Evolutionary conservation across 257 asterid genomes (phyloP).

Genomic region (Solanum commersonii): DNA sequence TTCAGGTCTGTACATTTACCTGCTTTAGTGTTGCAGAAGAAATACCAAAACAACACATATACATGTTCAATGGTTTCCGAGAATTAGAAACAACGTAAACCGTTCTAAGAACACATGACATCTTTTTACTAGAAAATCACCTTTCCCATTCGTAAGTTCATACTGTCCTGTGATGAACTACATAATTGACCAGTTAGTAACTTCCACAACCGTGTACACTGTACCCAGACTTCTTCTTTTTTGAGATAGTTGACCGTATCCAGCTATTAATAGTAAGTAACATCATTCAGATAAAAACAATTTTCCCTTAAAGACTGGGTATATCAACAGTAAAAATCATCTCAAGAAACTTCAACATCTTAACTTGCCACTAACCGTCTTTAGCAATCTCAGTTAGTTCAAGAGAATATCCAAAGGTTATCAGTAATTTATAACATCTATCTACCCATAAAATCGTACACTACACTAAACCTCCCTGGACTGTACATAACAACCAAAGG

Average conservation of each 20-base stretch:
- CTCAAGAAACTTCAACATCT: neutral
- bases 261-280: neutral
- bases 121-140: neutral
- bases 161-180: neutral
- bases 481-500: neutral
- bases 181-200: neutral
- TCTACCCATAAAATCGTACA: neutral
- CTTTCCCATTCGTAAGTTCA: neutral
- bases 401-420: neutral
- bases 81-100: neutral
- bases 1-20: neutral
- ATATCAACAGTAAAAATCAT: neutral
- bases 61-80: neutral
- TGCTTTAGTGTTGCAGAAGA: neutral
- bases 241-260: neutral
- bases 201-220: neutral
- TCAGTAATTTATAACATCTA: neutral
- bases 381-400: neutral
- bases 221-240: neutral
- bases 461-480: neutral
- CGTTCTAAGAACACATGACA: neutral
- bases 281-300: neutral
- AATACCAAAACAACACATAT: neutral
- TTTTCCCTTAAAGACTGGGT: neutral
- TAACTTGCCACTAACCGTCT: neutral